phyloP scores from a whole-genome alignment of 2,329 filamentous ascomycete genomes.

The Sarocladium oryzae region DNA sequence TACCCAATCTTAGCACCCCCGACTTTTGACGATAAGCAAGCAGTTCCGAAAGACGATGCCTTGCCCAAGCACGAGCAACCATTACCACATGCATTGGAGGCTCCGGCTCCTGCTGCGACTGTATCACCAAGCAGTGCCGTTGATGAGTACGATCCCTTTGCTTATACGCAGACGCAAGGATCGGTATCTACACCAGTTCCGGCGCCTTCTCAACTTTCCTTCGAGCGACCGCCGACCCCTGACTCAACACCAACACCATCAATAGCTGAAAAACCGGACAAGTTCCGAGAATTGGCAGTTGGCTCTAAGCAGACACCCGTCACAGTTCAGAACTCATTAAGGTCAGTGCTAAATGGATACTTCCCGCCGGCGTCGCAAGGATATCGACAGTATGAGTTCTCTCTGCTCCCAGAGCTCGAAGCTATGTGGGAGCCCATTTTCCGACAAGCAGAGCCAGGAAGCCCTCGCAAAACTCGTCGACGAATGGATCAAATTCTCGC shows the following conservation, averaged over 20 bases:
- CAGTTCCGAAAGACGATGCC: no score
- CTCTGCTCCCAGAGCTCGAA: conserved; percentile 41
- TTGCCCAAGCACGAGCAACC: not conserved
- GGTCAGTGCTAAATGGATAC: conserved; percentile 43
- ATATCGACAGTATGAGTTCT: conserved; percentile 42
- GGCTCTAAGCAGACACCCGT: conserved; percentile 40
- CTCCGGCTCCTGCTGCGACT: not conserved
- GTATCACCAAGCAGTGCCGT: conserved; percentile 15
- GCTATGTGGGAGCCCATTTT: conserved; percentile 49
- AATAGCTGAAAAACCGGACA: conserved; percentile 24
- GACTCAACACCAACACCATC: conserved; percentile 35
- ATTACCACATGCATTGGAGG: no score
- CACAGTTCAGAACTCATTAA: conserved; percentile 49
- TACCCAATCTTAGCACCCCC: conserved; percentile 21
- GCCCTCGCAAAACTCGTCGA: conserved; percentile 25
- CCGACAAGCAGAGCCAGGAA: conserved; percentile 25
- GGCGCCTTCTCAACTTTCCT: conserved; percentile 17
- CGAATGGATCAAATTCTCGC: conserved; percentile 54
- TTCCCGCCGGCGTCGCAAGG: conserved; percentile 42
- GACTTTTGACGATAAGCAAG: no score
- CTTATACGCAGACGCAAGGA: conserved; percentile 24
- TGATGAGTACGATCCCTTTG: conserved; percentile 44
- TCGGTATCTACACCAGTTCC: conserved; percentile 16
- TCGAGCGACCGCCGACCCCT: conserved; percentile 34
- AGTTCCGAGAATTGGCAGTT: conserved; percentile 39